Evolutionary conservation across 1,284 basidiomycete species (phyloP).

Genomic region (Porodaedalea pini): DNA sequence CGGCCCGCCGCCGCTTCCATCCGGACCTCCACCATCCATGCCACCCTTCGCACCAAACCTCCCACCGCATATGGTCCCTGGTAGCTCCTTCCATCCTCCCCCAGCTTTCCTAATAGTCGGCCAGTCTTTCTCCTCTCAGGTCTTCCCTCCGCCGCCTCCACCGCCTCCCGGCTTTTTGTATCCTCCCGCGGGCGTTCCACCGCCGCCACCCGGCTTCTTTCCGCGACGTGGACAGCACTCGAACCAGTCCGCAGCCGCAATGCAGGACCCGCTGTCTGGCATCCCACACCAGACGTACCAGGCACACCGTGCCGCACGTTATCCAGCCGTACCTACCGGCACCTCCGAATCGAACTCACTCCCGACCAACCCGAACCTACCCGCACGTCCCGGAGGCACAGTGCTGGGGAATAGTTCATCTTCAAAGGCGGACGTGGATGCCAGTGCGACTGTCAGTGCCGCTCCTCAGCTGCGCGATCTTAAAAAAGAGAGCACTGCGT

Average conservation of each 20-base stretch:
- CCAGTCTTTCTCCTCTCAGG: slow-evolving; percentile 21
- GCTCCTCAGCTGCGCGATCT: slow-evolving; percentile 84
- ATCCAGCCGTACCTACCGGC: slow-evolving; percentile 25
- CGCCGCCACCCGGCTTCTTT: slow-evolving; percentile 34
- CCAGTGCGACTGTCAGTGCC: slow-evolving; percentile 71
- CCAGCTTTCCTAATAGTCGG: slow-evolving; percentile 12
- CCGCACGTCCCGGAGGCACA: slow-evolving; percentile 28
- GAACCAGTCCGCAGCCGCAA: slow-evolving; percentile 23
- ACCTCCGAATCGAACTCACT: slow-evolving; percentile 34
- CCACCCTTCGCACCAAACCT: slow-evolving; percentile 22
- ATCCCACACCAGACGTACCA: slow-evolving; percentile 23
- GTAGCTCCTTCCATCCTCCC: slow-evolving; percentile 25
- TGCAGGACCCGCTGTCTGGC: slow-evolving; percentile 23
- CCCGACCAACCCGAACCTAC: slow-evolving; percentile 40
- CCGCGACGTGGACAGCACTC: slow-evolving; percentile 2
- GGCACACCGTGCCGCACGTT: slow-evolving; percentile 11
- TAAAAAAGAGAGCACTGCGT: slow-evolving; percentile 88
- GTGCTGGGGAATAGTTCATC: slow-evolving; percentile 19
- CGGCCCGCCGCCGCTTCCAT: slow-evolving; percentile 29
- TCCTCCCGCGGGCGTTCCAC: slow-evolving; percentile 22
- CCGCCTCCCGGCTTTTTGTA: slow-evolving; percentile 15
- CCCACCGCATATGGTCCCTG: slow-evolving; percentile 21
- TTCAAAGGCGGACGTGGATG: slow-evolving; percentile 25
- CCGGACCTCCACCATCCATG: slow-evolving; percentile 18
- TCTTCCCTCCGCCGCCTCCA: slow-evolving; percentile 24